A percentile compares a stretch with the other conserved stretches of the same genome.
Conservation (phyloP, 495 filamentous ascomycete species). For the Lophiotrema nucula region DNA sequence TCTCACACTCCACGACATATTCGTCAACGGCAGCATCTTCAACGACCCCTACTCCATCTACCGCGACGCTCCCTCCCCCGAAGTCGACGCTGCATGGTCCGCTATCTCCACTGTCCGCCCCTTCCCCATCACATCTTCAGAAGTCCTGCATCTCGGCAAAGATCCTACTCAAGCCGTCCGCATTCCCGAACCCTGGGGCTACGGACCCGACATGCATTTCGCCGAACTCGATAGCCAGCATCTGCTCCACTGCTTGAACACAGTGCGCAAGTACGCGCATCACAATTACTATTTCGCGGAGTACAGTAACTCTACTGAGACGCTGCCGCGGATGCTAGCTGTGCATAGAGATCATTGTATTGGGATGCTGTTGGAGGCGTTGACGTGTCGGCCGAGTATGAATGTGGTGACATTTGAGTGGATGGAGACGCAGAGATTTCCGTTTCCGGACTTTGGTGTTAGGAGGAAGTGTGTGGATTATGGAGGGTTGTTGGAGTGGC, state of each 20-base stretch:
- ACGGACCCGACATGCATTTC: not conserved
- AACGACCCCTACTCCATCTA: conserved; percentile 3
- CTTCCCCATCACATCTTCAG: not conserved
- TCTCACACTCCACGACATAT: too few relatives aligned
- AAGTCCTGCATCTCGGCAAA: not conserved
- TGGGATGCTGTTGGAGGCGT: conserved; percentile 41
- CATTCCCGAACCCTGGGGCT: not conserved
- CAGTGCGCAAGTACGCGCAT: conserved; percentile 6
- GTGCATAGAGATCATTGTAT: conserved; percentile 41
- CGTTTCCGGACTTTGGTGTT: conserved; percentile 41
- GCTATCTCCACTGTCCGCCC: not conserved
- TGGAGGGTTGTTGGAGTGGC: conserved; percentile 24
- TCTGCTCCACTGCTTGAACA: conserved; percentile 8
- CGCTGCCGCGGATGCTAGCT: not conserved
- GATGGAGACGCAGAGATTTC: conserved; percentile 40
- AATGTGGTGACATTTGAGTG: conserved; percentile 42
- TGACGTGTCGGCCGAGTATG: conserved; percentile 41
- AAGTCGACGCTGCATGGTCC: conserved; percentile 6
- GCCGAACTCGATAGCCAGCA: conserved; percentile 1
- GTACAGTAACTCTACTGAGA: not conserved
- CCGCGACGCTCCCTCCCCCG: not conserved
- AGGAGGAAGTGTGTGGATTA: conserved; percentile 21
- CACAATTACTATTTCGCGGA: conserved; percentile 4
- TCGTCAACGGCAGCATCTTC: not conserved
- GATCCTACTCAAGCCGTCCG: not conserved